Evolutionary conservation across 208 protist genomes (phyloP).

Genomic region (Endotrypanum monterogeii): DNA sequence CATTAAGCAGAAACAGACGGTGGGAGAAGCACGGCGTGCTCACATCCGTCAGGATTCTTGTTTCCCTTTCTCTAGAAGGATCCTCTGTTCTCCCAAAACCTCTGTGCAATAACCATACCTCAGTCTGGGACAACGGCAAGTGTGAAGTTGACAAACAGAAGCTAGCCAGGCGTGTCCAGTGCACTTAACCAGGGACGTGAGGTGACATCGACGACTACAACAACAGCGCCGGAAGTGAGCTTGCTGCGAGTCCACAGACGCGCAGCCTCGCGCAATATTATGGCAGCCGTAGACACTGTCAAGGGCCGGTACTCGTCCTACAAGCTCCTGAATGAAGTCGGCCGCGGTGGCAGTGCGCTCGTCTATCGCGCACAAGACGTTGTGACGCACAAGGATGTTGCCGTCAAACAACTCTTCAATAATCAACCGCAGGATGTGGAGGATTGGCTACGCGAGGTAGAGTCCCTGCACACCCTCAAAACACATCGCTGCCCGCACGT

Average conservation of each 20-base stretch:
- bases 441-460: constrained; percentile 72
- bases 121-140: no score
- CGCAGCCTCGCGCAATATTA: neutral
- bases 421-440: constrained; percentile 40
- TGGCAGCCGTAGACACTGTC: constrained; percentile 42
- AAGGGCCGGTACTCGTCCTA: constrained; percentile 84
- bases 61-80: no score
- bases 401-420: constrained; percentile 66
- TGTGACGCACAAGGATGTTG: constrained; percentile 49
- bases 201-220: no score
- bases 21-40: no score
- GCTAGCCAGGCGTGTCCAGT: no score
- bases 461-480: constrained; percentile 58
- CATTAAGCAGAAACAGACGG: no score
- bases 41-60: no score
- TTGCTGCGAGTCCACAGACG: neutral
- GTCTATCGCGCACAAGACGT: constrained; percentile 72
- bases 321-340: constrained; percentile 70
- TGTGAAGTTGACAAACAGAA: no score
- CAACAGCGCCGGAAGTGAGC: neutral
- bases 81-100: no score
- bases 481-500: constrained; percentile 47
- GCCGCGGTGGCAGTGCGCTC: constrained; percentile 70
- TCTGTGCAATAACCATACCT: no score
- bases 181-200: no score